Evolutionary conservation across 148 eudicot species (phyloP).

Genomic region (Cornus florida): DNA sequence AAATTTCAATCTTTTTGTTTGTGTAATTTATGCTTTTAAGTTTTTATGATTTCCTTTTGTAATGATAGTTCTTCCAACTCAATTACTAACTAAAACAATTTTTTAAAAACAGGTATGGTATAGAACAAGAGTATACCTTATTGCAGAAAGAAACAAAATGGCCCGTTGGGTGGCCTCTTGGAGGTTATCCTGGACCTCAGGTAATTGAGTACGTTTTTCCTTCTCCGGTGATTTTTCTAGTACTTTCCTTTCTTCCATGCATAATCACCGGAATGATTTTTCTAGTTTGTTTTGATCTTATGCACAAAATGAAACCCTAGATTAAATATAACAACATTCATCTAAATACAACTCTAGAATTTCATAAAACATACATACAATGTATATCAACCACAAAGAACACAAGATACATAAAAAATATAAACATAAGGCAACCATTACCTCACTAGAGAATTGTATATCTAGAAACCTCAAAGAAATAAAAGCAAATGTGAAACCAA

Average conservation of each 20-base stretch:
- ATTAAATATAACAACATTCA: no score
- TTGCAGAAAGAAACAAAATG: slow-evolving; percentile 48
- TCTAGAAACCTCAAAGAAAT: no score
- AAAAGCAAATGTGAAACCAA: no score
- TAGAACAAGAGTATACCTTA: slow-evolving; percentile 58
- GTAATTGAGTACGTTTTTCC: slow-evolving; percentile 4
- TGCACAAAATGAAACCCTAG: no score
- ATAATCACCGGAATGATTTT: not conserved
- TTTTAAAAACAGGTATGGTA: slow-evolving; percentile 36
- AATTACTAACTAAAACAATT: not conserved
- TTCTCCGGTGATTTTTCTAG: not conserved
- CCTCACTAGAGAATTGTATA: no score
- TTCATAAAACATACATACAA: no score
- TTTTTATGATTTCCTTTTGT: not conserved
- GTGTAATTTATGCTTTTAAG: not conserved
- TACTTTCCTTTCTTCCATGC: not conserved
- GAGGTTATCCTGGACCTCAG: slow-evolving; percentile 66
- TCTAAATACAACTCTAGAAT: no score
- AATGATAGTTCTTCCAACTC: not conserved
- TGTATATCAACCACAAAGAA: no score
- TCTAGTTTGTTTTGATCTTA: not conserved
- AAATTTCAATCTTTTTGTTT: not conserved
- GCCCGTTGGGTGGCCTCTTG: slow-evolving; percentile 63
- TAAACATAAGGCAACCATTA: no score
- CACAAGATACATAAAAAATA: no score